Base-by-base conservation (phyloP, 305 asterid genomes). In the Fraxinus baroniana region DNA sequence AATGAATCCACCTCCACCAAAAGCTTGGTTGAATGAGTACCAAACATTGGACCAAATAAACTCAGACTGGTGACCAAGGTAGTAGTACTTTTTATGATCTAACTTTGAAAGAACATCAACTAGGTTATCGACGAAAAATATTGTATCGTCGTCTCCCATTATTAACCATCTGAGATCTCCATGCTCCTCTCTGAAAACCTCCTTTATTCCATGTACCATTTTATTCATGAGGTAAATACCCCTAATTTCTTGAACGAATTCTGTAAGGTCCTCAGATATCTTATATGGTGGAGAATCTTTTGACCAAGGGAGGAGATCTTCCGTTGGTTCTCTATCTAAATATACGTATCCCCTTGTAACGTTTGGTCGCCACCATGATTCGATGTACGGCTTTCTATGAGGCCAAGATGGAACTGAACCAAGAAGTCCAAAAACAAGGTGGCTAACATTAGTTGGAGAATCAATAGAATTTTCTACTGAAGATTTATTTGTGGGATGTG, bases 301-400 rank as follows among this genome's bases (percentile, higher is more conserved):
- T 7, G 91, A 82, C 93, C 97, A 92, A 0, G 96, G 96, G n/a
- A 92, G 80, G 35, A 87, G 91, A 57, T 87, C 80, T 1, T 77
- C 81, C 3, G 78, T 86, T 2, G 97, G 94, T 13, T 78, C 15
- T 44, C 15, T 35, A 84, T 92, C 94, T 0, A 92, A 85, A 18
- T 85, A 87, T 0, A 92, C 72, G 5, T 84, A 12, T 0, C 93
- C 97, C 1, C 87, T 79, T 13, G 91, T 89, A 0, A 28, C 13
- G 17, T 85, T 81, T 2, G 92, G 93, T 39, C 88, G 83, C 93
- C 94, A 91, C 97, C 97, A 92, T 2, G 95, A 86, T 55, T 92
- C 88, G 8, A 84, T 82, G 78, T 91, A 92, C 0, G 64, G 7
- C 60, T 74, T 85, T 1, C 95, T 74, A 1, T 74, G 49, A 9